Base-by-base conservation (phyloP, 257 asterid species). In the Henckelia pumila region DNA sequence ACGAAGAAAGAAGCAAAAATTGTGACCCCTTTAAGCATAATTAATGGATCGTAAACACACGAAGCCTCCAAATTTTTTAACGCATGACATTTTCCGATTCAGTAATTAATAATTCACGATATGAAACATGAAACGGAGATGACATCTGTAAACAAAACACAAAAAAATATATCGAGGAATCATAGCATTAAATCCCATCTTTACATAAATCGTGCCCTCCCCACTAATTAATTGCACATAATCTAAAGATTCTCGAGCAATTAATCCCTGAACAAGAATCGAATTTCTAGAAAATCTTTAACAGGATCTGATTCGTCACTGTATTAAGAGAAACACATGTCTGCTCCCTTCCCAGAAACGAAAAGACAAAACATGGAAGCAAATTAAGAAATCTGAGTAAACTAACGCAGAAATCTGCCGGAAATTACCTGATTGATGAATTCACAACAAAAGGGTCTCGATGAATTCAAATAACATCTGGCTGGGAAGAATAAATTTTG, bases 341-440 rank as follows among this genome's bases (percentile, higher is more conserved):
- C 29, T 2, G 29, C 29, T 26, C 56, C 40, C 40, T 5, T 26
- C 56, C 40, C 40, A 16, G 23, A 70, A 75, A 61, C 8, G 14
- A 40, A 22, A 60, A 29, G 63, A 61, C 19, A 50, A 52, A 23
- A 56, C 20, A n/a, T 0, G 1, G 55, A 47, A 24, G 14, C 37
- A 40, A 8, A 3, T 16, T 0, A 19, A 33, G 21, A 7, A 56
- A 7, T 16, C 33, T 57, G 64, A 61, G 24, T 10, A 52, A 55
- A 14, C 19, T 0, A 49, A 47, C 58, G 26, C 6, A 3, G 32
- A 37, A 56, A 49, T 2, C 25, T 14, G 22, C 24, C 22, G 1
- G 44, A 61, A 13, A 30, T 50, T 23, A 78, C 79, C 74, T 66
- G 79, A 47, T 61, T 6, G 25, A 33, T 29, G 28, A 56, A 8